Evolutionary conservation across 192 early-diverging fungal species (phyloP).

Genomic region (Glomus cerebriforme): DNA sequence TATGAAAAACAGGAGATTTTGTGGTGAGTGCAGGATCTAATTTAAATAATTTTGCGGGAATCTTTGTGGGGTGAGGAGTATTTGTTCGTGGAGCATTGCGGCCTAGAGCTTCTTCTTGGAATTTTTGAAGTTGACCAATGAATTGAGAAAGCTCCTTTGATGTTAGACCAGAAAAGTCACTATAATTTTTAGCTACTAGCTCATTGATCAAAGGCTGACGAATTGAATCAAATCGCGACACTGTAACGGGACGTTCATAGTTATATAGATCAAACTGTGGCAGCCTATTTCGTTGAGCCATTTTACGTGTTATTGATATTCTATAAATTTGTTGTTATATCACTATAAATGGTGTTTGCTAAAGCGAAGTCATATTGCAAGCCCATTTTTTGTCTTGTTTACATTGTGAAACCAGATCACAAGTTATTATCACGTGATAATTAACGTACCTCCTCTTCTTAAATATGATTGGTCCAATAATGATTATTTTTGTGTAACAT

Average conservation of each 20-base stretch:
- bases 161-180: slow-evolving; percentile 30
- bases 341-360: neutral
- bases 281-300: slow-evolving; percentile 1
- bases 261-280: slow-evolving; percentile 35
- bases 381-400: too few relatives aligned
- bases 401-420: too few relatives aligned
- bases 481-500: too few relatives aligned
- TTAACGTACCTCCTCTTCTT: too few relatives aligned
- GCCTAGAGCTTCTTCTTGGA: slow-evolving; percentile 56
- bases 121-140: slow-evolving; percentile 49
- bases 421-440: too few relatives aligned
- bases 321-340: neutral
- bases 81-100: slow-evolving; percentile 13
- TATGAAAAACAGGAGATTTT: slow-evolving; percentile 41
- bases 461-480: too few relatives aligned
- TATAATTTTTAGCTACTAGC: slow-evolving; percentile 33
- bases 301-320: neutral
- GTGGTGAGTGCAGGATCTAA: slow-evolving; percentile 30
- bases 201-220: slow-evolving; percentile 38
- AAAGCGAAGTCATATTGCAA: neutral
- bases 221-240: slow-evolving; percentile 49
- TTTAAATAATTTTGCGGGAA: slow-evolving; percentile 54
- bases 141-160: slow-evolving; percentile 48
- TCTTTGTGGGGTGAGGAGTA: slow-evolving; percentile 34
- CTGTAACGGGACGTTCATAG: slow-evolving; percentile 44